Percentiles rank a stretch among this genome's conserved stretches.
These are phyloP conservation scores for Pyrus betulifolia DNA, from an alignment of 306 rosid genomes.

Conservation along the genomic window DNA sequence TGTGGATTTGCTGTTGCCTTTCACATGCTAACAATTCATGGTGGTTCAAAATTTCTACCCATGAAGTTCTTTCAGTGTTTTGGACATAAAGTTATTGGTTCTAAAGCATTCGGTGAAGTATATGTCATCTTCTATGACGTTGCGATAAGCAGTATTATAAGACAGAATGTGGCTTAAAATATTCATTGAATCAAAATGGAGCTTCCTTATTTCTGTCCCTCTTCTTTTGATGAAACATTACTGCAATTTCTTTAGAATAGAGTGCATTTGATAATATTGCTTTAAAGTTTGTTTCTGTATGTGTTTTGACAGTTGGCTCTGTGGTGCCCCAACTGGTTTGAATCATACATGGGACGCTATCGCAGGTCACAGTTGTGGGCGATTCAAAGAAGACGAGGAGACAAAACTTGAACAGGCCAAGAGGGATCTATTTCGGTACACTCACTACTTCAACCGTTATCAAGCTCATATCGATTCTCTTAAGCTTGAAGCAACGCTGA, in stretches of 20 bases:
- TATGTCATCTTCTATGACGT: background rate
- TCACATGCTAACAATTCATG: background rate
- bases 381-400: constrained; percentile 19
- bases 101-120: background rate
- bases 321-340: constrained; percentile 28
- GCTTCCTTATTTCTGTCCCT: background rate
- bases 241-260: background rate
- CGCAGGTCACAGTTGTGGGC: constrained; percentile 28
- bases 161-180: background rate
- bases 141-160: background rate
- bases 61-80: background rate
- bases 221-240: background rate
- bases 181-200: background rate
- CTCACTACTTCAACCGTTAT: constrained; percentile 23
- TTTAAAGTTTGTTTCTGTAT: background rate
- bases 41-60: background rate
- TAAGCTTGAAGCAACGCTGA: constrained; percentile 19
- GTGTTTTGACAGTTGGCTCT: constrained; percentile 32
- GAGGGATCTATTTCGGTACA: constrained; percentile 24
- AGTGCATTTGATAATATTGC: no score
- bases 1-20: background rate
- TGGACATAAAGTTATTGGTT: background rate
- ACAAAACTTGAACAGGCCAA: constrained; percentile 12
- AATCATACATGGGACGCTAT: constrained; percentile 15
- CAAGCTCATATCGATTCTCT: constrained; percentile 33